phyloP scores from a whole-genome alignment of 371 early-diverging fungal genomes.

The Rhizopus sp. region DNA sequence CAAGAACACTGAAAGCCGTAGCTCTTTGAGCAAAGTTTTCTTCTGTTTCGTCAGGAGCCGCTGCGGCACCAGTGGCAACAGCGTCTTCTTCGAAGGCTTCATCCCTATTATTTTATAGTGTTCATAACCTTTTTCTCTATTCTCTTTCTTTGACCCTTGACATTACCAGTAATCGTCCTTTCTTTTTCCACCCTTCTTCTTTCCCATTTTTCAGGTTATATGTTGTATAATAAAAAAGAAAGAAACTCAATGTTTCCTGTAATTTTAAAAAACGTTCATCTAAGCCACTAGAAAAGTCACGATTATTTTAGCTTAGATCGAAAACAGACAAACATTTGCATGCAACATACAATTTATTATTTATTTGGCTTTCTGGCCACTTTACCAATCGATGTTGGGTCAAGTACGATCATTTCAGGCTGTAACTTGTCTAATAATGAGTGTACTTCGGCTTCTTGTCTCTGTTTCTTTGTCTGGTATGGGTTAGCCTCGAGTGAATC shows the following conservation, averaged over 20 bases:
- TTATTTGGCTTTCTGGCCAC: slow-evolving; percentile 46
- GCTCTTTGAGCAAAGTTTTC: slow-evolving; percentile 40
- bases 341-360: neutral
- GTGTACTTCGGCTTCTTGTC: slow-evolving; percentile 93
- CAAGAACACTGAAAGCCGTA: slow-evolving; percentile 30
- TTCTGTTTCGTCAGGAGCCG: slow-evolving; percentile 35
- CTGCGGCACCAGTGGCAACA: slow-evolving; percentile 32
- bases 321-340: no score
- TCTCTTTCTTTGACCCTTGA: neutral
- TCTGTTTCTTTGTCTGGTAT: slow-evolving; percentile 89
- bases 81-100: slow-evolving; percentile 41
- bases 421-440: slow-evolving; percentile 89
- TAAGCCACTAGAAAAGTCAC: slow-evolving; percentile 1
- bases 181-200: slow-evolving; percentile 53
- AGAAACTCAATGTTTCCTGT: neutral
- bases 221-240: slow-evolving; percentile 2
- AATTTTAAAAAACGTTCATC: slow-evolving; percentile 2
- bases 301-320: neutral
- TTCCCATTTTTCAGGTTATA: slow-evolving; percentile 36
- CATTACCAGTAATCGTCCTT: slow-evolving; percentile 56
- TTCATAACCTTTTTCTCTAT: neutral
- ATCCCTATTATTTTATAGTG: slow-evolving; percentile 15
- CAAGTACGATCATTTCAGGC: slow-evolving; percentile 87
- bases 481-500: slow-evolving; percentile 95
- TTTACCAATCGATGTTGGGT: slow-evolving; percentile 77